phyloP scores from a whole-genome alignment of 345 rosid species.

The Camelina hispida region DNA sequence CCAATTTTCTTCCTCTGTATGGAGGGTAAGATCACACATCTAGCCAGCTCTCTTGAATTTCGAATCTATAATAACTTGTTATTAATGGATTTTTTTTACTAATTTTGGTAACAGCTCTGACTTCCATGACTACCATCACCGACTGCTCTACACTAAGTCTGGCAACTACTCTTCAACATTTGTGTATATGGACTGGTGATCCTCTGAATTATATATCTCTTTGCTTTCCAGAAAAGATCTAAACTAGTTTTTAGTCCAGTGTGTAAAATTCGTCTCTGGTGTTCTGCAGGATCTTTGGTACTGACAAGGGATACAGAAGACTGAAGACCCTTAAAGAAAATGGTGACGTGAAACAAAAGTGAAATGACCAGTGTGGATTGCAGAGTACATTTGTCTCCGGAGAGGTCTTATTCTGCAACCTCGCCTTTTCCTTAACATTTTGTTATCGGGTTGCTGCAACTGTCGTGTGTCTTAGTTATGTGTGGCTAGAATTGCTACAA shows the following conservation, averaged over 20 bases:
- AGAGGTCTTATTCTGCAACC: constrained; percentile 37
- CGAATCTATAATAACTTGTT: background rate
- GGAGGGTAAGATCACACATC: constrained; percentile 74
- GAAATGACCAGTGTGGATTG: constrained; percentile 21
- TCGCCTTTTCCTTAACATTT: constrained; percentile 14
- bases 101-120: constrained; percentile 64
- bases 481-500: constrained; percentile 31
- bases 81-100: background rate
- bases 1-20: constrained; percentile 89
- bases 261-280: background rate
- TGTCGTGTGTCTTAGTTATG: constrained; percentile 31
- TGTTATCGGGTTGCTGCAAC: constrained; percentile 19
- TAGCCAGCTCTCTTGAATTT: background rate
- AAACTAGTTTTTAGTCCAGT: constrained; percentile 7
- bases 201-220: constrained; percentile 18
- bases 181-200: constrained; percentile 96
- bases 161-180: constrained; percentile 98
- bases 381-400: constrained; percentile 31
- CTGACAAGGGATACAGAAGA: constrained; percentile 93
- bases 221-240: background rate
- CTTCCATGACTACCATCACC: constrained; percentile 99
- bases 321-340: constrained; percentile 66
- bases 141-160: constrained; percentile 92
- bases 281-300: constrained; percentile 81
- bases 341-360: constrained; percentile 38